Evolutionary conservation across 176 grass and related monocot genomes (phyloP).

Genomic region (Rhynchospora pubera): DNA sequence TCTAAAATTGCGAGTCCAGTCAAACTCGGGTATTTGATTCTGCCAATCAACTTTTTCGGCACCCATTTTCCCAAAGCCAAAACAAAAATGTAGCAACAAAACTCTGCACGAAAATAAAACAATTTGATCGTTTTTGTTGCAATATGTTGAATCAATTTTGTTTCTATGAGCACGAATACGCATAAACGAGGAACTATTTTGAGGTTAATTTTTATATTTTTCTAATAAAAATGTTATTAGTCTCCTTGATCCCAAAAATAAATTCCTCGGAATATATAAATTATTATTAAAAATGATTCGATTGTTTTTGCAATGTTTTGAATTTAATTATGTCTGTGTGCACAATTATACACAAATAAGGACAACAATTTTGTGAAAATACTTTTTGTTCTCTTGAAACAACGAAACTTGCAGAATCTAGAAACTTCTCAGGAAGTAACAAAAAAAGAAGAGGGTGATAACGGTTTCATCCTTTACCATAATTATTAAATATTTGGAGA

Average conservation of each 20-base stretch:
- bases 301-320: neutral
- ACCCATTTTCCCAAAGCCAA: neutral
- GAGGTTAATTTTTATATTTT: neutral
- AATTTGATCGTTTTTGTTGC: neutral
- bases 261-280: neutral
- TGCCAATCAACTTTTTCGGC: conserved; percentile 32
- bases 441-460: neutral
- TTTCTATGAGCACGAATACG: neutral
- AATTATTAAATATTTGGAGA: neutral
- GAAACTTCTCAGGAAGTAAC: neutral
- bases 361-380: neutral
- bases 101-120: neutral
- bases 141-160: neutral
- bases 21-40: conserved; percentile 80
- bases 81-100: neutral
- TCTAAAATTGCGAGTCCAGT: conserved; percentile 51
- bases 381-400: neutral
- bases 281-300: neutral
- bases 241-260: neutral
- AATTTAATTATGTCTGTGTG: neutral
- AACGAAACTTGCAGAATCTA: neutral
- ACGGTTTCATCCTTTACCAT: neutral
- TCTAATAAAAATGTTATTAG: neutral
- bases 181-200: neutral
- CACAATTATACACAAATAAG: no score